Base-by-base conservation (phyloP, 106 monocot genomes). In the Dendrobium catenatum region DNA sequence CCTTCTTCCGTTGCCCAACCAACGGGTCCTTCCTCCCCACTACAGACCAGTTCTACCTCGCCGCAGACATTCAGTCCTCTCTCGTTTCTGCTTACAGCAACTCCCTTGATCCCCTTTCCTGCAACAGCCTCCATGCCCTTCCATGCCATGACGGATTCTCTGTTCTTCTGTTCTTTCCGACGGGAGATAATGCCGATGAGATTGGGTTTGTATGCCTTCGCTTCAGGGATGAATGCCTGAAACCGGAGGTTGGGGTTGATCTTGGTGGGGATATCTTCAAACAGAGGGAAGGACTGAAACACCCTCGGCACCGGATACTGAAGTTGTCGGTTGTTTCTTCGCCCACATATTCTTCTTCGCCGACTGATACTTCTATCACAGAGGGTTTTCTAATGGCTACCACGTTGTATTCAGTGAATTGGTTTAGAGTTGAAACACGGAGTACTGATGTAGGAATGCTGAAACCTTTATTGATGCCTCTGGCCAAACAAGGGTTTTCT, bases 381-480 rank as follows among this genome's bases (percentile, higher is more conserved):
- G 87, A 90, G 37, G 96, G 94, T 6, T 90, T 84, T 73, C 73
- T 96, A 73, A 70, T 96, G 37, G 94, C 88, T 1, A 76, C 75
- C 40, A 96, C 88, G 6, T 42, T 94, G 83, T 94, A 92, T 59
- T 90, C 94, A 0, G 92, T 90, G 2, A 94, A 82, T 81, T 96
- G 93, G 89, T 96, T 96, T 82, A 84, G 80, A 79, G 77, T 96
- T 10, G 90, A 93, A 43, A 80, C 75, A 51, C 58, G 78, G 70
- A 55, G 33, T 42, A 58, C 58, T 8, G 85, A 77, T 2, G 66
- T 8, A 1, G 80, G 22, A 20, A 7, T 16, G 9, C 77, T 73
- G 41, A 64, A 77, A 29, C 83, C 85, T 33, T 59, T 73, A 47
- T 19, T 92, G 49, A 79, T 92, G 41, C 86, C 88, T 15, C 3